Evolutionary conservation across 2,329 filamentous ascomycete genomes (phyloP).

Genomic region (Colletotrichum siamense): DNA sequence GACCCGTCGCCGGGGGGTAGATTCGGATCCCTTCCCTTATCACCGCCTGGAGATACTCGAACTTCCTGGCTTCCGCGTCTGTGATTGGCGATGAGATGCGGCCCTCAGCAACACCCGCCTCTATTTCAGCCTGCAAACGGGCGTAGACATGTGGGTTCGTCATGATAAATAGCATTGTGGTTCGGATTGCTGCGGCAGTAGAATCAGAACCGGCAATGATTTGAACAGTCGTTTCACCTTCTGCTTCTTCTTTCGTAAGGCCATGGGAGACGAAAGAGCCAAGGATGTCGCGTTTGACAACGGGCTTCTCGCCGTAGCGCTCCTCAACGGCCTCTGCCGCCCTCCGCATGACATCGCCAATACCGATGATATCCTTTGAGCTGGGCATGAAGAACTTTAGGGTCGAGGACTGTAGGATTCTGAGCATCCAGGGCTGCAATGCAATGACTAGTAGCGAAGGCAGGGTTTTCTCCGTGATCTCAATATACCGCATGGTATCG

Average conservation of each 20-base stretch:
- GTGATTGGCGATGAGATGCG: slow-evolving; percentile 32
- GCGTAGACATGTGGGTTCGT: slow-evolving; percentile 50
- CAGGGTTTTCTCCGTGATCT: slow-evolving; percentile 43
- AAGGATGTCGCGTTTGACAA: slow-evolving; percentile 37
- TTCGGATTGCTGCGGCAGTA: slow-evolving; percentile 59
- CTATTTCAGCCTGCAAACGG: slow-evolving; percentile 50
- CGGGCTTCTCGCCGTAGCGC: slow-evolving; percentile 31
- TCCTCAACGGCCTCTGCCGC: slow-evolving; percentile 30
- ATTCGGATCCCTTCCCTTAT: slow-evolving; percentile 53
- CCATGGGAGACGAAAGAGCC: slow-evolving; percentile 42
- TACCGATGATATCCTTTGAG: slow-evolving; percentile 27
- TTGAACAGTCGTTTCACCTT: slow-evolving; percentile 44
- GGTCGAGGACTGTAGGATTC: slow-evolving; percentile 41
- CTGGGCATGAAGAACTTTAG: slow-evolving; percentile 42
- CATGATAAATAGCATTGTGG: slow-evolving; percentile 57
- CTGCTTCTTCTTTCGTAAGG: slow-evolving; percentile 35
- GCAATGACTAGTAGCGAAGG: slow-evolving; percentile 48
- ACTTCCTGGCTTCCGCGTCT: slow-evolving; percentile 35
- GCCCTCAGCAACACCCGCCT: slow-evolving; percentile 30
- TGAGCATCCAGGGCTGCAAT: slow-evolving; percentile 46
- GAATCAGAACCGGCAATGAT: slow-evolving; percentile 62
- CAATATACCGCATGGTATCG: slow-evolving; percentile 51
- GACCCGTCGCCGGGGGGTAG: slow-evolving; percentile 37
- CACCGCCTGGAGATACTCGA: slow-evolving; percentile 52
- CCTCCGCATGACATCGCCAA: slow-evolving; percentile 39